Conservation (phyloP, 331 rosid genomes). For the Acacia concinna region DNA sequence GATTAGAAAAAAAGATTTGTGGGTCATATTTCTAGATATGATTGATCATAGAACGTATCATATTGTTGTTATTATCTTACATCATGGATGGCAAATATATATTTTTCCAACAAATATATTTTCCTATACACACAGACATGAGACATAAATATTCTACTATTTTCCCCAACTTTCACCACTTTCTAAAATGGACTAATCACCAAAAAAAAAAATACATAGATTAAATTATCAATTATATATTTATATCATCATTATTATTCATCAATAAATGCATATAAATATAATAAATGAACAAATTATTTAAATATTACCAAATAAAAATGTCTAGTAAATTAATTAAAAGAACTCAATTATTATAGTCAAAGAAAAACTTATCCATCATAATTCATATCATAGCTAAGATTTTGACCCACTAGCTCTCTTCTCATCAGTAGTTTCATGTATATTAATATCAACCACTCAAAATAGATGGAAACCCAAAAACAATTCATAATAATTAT, state of each 20-base stretch:
- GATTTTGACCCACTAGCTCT: not conserved
- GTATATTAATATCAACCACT: not conserved
- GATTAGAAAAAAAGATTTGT: not conserved
- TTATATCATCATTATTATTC: no score
- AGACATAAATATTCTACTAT: not conserved
- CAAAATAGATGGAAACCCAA: not conserved
- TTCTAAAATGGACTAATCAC: not conserved
- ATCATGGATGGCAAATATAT: not conserved
- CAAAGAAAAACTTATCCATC: not conserved
- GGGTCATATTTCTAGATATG: not conserved
- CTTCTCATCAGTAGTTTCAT: not conserved
- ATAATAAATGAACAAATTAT: no score
- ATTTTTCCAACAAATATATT: no score
- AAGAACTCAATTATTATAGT: not conserved
- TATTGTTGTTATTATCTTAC: constrained; percentile 3
- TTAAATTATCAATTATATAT: not conserved
- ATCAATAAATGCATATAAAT: no score
- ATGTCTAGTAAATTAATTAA: not conserved
- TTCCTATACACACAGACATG: not conserved
- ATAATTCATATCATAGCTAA: not conserved
- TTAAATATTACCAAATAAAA: not conserved
- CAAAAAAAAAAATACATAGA: not conserved
- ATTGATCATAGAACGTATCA: not conserved
- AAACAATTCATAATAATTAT: not conserved
- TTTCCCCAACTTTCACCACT: not conserved